Percentiles rank a stretch among this genome's conserved stretches.
These are phyloP conservation scores for Chrysosporium keratinophilum DNA, from an alignment of 2,329 filamentous ascomycete genomes.

Conservation along the genomic window DNA sequence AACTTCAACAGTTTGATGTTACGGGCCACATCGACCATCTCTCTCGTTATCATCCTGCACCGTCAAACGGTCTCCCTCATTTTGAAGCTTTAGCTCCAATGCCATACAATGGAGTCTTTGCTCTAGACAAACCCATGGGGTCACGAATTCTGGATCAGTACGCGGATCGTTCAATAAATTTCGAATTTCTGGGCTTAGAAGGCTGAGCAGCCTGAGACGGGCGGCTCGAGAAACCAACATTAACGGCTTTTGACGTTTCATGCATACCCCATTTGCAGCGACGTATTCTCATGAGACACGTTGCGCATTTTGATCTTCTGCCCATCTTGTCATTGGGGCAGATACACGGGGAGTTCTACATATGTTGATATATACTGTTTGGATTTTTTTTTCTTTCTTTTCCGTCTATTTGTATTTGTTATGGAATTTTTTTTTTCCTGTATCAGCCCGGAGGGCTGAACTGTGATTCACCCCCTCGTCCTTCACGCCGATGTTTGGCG, in stretches of 20 bases:
- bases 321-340: constrained; percentile 8
- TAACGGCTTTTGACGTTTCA: not conserved
- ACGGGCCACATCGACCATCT: constrained; percentile 9
- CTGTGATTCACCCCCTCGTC: not conserved
- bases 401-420: constrained; percentile 1
- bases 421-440: not conserved
- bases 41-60: constrained; percentile 6
- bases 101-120: constrained; percentile 10
- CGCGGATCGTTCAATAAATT: constrained; percentile 9
- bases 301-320: not conserved
- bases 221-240: not conserved
- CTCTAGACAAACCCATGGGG: constrained; percentile 12
- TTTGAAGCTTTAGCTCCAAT: constrained; percentile 11
- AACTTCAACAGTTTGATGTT: constrained; percentile 13
- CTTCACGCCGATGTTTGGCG: not conserved
- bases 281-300: not conserved
- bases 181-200: constrained; percentile 14
- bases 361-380: constrained; percentile 1
- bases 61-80: constrained; percentile 1
- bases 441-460: not conserved
- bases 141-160: constrained; percentile 14
- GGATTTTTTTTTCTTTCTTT: not conserved
- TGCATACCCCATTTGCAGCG: not conserved
- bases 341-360: not conserved
- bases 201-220: not conserved